These are phyloP conservation scores for Salvia miltiorrhiza DNA, from an alignment of 257 asterid species.

Conservation along the genomic window DNA sequence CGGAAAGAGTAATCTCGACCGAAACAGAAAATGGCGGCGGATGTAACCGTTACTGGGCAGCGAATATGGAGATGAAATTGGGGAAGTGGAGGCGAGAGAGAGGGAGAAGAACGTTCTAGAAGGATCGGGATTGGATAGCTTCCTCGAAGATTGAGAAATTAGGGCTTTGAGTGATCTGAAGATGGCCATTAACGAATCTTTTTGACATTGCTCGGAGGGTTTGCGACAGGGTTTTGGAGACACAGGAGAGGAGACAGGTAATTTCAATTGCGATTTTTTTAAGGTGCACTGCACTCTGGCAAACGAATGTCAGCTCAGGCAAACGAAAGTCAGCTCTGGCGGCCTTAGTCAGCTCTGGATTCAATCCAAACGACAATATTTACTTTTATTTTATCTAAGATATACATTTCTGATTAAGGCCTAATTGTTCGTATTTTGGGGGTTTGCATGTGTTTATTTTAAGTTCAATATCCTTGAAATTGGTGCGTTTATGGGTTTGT, in stretches of 20 bases:
- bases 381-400: no score
- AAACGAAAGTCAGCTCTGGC: no score
- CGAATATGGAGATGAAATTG: slow-evolving; percentile 26
- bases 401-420: no score
- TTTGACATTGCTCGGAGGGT: slow-evolving; percentile 5
- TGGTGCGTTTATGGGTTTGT: no score
- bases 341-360: no score
- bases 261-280: no score
- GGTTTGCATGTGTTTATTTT: no score
- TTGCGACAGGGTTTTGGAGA: slow-evolving; percentile 21
- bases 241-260: not conserved
- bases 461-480: no score
- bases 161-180: slow-evolving; percentile 68
- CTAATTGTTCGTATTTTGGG: no score
- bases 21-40: slow-evolving; percentile 50
- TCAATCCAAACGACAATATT: no score
- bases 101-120: slow-evolving; percentile 46
- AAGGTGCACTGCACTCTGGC: no score
- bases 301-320: no score
- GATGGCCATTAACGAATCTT: slow-evolving; percentile 60
- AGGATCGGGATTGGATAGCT: slow-evolving; percentile 12
- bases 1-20: slow-evolving; percentile 45
- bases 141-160: slow-evolving; percentile 39
- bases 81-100: slow-evolving; percentile 29
- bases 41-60: slow-evolving; percentile 25